Evolutionary conservation across 163 green algal genomes (phyloP), one percentile per base, ranked within the genome.

Genomic region (Smithsoniella earleae): DNA sequence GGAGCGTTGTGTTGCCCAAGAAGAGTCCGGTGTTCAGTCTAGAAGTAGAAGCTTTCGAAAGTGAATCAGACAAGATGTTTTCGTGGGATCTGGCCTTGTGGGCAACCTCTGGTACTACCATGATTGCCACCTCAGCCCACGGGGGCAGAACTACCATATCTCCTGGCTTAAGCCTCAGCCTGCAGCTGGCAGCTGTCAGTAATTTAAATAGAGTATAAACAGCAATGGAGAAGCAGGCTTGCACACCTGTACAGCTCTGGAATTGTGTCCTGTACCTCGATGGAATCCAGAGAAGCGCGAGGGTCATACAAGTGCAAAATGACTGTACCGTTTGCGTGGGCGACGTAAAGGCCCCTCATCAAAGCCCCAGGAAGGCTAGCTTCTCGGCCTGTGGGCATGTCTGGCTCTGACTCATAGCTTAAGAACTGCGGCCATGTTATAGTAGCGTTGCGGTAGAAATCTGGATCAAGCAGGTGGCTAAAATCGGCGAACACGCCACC

Each of bases 211-310:
- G 40, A 49, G 10, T 22, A 49, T 10, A 49, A 49, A 49, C 40
- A 13, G 10, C 40, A 22, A 13, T 49, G 40, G 13, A 49, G 13
- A 13, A 49, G 40, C 40, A 49, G 13, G 40, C 10, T 1, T 5
- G 16, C n/a, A 31, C 58, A 69, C 58, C 34, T 69, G 58, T 69
- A 69, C 58, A 69, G 31, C 27, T 69, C 58, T n/a, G 31, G 31
- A 5, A 69, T 16, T 6, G 25, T 36, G 58, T 69, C 58, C 58
- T 69, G 58, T 5, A 69, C 27, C 58, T 69, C 58, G 18, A 38
- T 34, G 4, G 58, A 69, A 31, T 69, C 58, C 16, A 69, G 58
- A 5, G 58, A 31, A 16, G 27, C 58, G 3, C 58, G 58, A 5
- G 58, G 58, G 58, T 69, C 58, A 31, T 69, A 69, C 16, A 34